Evolutionary conservation across 1,139 yeast genomes (phyloP).

Genomic region (Sugiyamaella sp.): DNA sequence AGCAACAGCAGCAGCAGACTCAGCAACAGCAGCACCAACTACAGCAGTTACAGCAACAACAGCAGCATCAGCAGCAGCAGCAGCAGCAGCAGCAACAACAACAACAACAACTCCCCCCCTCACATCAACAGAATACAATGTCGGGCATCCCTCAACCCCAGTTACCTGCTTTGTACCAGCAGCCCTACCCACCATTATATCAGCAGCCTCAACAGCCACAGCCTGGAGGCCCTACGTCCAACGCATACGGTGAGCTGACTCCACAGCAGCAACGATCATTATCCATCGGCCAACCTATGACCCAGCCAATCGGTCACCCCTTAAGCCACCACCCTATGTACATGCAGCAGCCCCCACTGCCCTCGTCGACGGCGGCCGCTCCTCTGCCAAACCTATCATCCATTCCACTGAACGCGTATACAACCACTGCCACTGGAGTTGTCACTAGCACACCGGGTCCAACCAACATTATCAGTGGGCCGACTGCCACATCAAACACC

Average conservation of each 20-base stretch:
- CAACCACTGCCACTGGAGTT: constrained; percentile 8
- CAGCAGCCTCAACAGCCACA: constrained; percentile 22
- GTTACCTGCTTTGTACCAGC: constrained; percentile 16
- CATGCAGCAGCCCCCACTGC: constrained; percentile 15
- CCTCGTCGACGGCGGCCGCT: constrained; percentile 8
- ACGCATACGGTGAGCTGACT: constrained; percentile 3
- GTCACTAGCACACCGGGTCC: not conserved
- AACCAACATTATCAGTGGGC: constrained; percentile 1
- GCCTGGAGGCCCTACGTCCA: constrained; percentile 10
- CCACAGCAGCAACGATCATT: constrained; percentile 20
- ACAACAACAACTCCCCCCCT: not conserved
- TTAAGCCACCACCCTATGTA: constrained; percentile 19
- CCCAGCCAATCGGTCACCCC: constrained; percentile 18
- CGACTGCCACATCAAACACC: not conserved
- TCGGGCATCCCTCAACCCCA: constrained; percentile 14
- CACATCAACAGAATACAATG: constrained; percentile 3
- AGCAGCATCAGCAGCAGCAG: constrained; percentile 13
- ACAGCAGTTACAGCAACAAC: constrained; percentile 6
- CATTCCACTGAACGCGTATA: constrained; percentile 8
- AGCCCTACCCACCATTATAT: constrained; percentile 17
- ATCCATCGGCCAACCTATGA: constrained; percentile 18
- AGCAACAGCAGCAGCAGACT: constrained; percentile 13
- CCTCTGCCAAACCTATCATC: constrained; percentile 18
- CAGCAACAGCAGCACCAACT: constrained; percentile 21
- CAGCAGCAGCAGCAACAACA: constrained; percentile 5